These are phyloP conservation scores for Geosiphon pyriformis DNA, from an alignment of 192 early-diverging fungal genomes.

Conservation along the genomic window DNA sequence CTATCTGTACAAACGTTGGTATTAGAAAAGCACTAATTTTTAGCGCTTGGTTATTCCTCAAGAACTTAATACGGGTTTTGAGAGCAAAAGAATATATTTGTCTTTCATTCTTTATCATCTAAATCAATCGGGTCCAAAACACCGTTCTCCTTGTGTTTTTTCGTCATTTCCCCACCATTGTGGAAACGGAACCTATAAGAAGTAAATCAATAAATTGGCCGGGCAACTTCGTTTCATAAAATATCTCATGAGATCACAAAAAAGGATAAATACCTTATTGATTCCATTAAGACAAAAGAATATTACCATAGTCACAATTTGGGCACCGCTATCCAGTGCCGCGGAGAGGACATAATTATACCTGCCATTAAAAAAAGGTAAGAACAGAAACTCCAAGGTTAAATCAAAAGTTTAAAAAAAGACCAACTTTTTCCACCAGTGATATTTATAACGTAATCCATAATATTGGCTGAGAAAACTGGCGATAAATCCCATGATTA, in stretches of 20 bases:
- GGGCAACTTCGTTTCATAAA: too few relatives aligned
- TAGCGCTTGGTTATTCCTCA: too few relatives aligned
- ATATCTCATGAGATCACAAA: constrained; percentile 35
- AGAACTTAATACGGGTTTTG: too few relatives aligned
- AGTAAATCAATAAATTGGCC: constrained; percentile 31
- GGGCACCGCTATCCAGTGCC: constrained; percentile 56
- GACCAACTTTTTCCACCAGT: constrained; percentile 21
- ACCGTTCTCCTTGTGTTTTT: constrained; percentile 16
- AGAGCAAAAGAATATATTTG: too few relatives aligned
- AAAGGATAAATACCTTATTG: constrained; percentile 11
- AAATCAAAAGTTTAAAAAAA: constrained; percentile 12
- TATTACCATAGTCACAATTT: constrained; percentile 39
- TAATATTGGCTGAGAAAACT: constrained; percentile 7
- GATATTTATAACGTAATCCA: background rate
- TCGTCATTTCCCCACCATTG: constrained; percentile 24
- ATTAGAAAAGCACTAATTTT: too few relatives aligned
- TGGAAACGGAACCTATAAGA: constrained; percentile 31
- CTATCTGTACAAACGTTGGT: too few relatives aligned
- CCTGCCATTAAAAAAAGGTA: too few relatives aligned
- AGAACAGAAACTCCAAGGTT: constrained; percentile 54
- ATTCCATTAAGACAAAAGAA: constrained; percentile 51
- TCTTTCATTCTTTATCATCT: too few relatives aligned
- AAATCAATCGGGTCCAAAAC: constrained; percentile 8
- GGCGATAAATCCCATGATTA: constrained; percentile 20
- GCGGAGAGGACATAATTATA: constrained; percentile 70